Base-by-base conservation (phyloP, 2,329 filamentous ascomycete species). In the Colletotrichum camelliae region DNA sequence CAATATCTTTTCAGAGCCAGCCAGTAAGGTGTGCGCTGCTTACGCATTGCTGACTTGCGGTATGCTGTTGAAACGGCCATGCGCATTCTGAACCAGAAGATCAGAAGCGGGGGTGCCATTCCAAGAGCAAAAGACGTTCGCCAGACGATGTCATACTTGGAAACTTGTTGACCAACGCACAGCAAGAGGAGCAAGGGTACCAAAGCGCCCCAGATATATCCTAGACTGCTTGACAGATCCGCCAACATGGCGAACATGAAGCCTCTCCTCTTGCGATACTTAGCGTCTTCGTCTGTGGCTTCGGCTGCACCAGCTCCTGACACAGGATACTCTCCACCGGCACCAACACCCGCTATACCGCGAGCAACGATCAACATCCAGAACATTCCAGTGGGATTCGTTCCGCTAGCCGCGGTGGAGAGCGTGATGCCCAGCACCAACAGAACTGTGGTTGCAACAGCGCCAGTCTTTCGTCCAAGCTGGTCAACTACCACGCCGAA, bases 181-280 rank as follows among this genome's bases (percentile, higher is more conserved):
- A 89, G 84, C 1, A 91, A 83, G 4, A 91, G 79, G 0, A 91
- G 83, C 10, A 91, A 80, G 2, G 89, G 87, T 0, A 90, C 86
- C 0, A 90, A 80, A 0, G 87, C 87, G 7, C 85, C 87, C 79
- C 86, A 89, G 5, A 89, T 86, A 76, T 89, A 90, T 1, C 89
- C 89, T 12, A 91, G 80, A 2, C 86, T 87, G 2, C 86, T 83
- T 0, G 89, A 88, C 7, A 91, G 81, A 77, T 91, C 87, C 2
- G 87, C 85, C 15, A 90, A 84, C 84, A 91, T 86, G n/a, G 89
- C 89, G 72, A 91, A 90, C 79, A 91, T 87, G 81, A 91, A 89
- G 5, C 90, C 89, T 48, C 89, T 84, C 43, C 84, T 84, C 74
- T 87, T 88, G 48, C 88, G 85, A 67, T 86, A 84, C 16, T 81